Percentiles rank a stretch among this genome's conserved stretches.
Evolutionary conservation across 306 rosid species (phyloP).

Genomic region (Adenanthera pavonina): DNA sequence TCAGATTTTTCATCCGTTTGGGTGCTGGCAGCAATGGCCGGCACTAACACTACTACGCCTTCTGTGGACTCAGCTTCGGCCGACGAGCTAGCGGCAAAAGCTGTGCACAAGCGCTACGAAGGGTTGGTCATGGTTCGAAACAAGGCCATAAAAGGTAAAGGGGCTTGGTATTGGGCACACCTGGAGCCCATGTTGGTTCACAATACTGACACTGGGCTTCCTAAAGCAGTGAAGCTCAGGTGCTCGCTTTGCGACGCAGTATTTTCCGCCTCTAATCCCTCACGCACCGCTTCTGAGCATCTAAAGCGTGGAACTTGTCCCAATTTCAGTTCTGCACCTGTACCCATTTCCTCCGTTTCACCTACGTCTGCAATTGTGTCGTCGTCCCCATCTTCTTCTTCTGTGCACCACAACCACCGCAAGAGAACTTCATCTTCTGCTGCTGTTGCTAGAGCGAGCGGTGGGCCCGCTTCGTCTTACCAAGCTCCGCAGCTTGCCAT

Average conservation of each 20-base stretch:
- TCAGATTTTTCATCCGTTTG: conserved; percentile 4
- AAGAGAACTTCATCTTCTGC: conserved; percentile 62
- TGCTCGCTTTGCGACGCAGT: conserved; percentile 87
- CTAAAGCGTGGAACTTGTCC: conserved; percentile 98
- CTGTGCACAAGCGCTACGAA: conserved; percentile 79
- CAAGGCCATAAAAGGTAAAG: conserved; percentile 92
- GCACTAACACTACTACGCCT: conserved; percentile 52
- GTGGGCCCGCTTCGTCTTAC: conserved; percentile 45
- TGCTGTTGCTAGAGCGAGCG: conserved; percentile 29
- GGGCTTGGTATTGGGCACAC: conserved; percentile 98
- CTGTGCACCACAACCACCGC: conserved; percentile 54
- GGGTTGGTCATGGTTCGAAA: conserved; percentile 81
- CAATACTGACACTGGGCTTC: conserved; percentile 73
- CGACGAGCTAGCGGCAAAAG: conserved; percentile 73
- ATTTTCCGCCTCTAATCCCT: conserved; percentile 94
- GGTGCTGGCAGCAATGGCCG: conserved; percentile 61
- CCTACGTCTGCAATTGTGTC: conserved; percentile 49
- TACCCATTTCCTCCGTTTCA: conserved; percentile 82
- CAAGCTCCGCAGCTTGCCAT: conserved; percentile 53
- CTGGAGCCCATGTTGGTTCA: conserved; percentile 77
- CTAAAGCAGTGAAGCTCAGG: conserved; percentile 91
- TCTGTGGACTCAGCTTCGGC: conserved; percentile 52
- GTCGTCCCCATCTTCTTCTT: conserved; percentile 45
- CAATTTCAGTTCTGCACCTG: conserved; percentile 66
- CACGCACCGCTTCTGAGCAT: conserved; percentile 94